These are phyloP conservation scores for Globisporangium paroecandrum DNA, from an alignment of 352 stramenopile species.

Conservation along the genomic window DNA sequence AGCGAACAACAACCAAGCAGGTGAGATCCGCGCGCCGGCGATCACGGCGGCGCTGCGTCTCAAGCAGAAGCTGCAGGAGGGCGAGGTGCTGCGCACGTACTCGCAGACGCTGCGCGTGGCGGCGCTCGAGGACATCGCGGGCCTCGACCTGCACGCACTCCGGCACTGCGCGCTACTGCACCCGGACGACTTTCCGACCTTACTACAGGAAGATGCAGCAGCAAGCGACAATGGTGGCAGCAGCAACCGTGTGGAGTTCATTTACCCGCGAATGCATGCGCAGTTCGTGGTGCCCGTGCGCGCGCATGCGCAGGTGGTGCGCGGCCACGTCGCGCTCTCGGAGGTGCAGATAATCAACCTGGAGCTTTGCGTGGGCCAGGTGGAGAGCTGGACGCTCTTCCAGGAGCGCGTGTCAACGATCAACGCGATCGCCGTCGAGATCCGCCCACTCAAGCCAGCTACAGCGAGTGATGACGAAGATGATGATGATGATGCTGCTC, in stretches of 20 bases:
- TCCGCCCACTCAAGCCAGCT: constrained; percentile 41
- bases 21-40: constrained; percentile 72
- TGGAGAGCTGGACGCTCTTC: constrained; percentile 76
- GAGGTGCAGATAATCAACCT: constrained; percentile 75
- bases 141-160: constrained; percentile 17
- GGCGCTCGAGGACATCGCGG: constrained; percentile 38
- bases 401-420: constrained; percentile 38
- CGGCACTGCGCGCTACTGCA: constrained; percentile 62
- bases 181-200: constrained; percentile 51
- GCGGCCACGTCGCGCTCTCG: constrained; percentile 57
- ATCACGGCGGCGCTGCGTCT: constrained; percentile 52
- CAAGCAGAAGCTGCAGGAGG: constrained; percentile 41
- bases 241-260: constrained; percentile 26
- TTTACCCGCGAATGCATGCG: constrained; percentile 65
- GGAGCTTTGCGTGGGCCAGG: constrained; percentile 71
- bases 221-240: neutral
- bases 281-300: constrained; percentile 72
- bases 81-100: constrained; percentile 25
- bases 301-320: constrained; percentile 32
- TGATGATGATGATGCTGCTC: constrained; percentile 17
- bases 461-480: constrained; percentile 10
- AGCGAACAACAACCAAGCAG: constrained; percentile 82
- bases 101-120: constrained; percentile 34
- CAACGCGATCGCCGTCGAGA: constrained; percentile 61
- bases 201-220: neutral